Percentiles rank a stretch among this genome's conserved stretches.
phyloP scores from a whole-genome alignment of 208 protist species.

The Acanthamoeba triangularis region DNA sequence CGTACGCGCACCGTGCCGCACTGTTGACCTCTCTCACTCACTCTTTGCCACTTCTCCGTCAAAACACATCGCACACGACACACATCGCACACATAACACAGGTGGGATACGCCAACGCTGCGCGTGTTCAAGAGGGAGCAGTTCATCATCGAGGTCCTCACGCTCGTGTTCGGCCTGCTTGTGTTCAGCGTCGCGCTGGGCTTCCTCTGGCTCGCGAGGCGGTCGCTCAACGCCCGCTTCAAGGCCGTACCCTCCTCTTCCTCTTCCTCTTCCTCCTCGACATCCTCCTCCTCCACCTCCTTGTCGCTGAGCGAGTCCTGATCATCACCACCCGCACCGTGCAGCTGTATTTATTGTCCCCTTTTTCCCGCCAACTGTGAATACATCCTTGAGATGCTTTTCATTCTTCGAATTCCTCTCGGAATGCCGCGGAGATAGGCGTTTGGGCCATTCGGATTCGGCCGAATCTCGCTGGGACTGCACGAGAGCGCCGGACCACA shows the following conservation, averaged over 20 bases:
- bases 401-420: neutral
- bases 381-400: neutral
- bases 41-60: neutral
- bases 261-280: neutral
- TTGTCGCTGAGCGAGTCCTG: neutral
- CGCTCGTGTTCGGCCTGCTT: slow-evolving; percentile 32
- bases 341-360: neutral
- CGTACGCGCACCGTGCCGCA: neutral
- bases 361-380: neutral
- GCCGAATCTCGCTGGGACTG: no score
- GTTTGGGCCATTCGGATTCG: no score
- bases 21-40: neutral
- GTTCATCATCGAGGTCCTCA: slow-evolving; percentile 49
- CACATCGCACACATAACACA: neutral
- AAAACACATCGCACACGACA: neutral
- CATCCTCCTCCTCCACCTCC: neutral
- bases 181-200: slow-evolving; percentile 16
- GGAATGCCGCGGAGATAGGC: no score
- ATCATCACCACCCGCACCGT: neutral
- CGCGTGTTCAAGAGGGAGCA: slow-evolving; percentile 63
- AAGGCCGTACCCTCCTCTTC: neutral
- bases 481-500: no score
- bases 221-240: slow-evolving; percentile 1
- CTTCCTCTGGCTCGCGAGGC: slow-evolving; percentile 59
- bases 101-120: slow-evolving; percentile 41